Conservation (phyloP, 2,329 filamentous ascomycete species). For the Pseudogymnoascus sp. region DNA sequence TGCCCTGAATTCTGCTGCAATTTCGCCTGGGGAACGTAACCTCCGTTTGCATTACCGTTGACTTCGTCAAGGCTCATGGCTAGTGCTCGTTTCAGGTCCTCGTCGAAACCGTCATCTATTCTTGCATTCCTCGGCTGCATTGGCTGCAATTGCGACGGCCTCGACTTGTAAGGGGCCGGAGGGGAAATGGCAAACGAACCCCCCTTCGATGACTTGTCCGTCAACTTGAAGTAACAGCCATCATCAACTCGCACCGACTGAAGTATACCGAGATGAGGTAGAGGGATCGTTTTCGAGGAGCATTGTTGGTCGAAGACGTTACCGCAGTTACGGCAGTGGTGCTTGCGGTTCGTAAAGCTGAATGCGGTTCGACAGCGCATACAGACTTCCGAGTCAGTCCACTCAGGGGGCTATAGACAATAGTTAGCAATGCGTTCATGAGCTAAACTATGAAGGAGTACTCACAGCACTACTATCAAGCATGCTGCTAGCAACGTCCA, state of each 20-base stretch:
- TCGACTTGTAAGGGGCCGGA: conserved; percentile 49
- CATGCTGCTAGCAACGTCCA: conserved; percentile 90
- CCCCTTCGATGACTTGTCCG: conserved; percentile 56
- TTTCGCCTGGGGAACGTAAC: conserved; percentile 61
- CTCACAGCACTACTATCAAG: conserved; percentile 89
- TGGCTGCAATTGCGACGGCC: conserved; percentile 34
- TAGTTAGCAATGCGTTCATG: conserved; percentile 4
- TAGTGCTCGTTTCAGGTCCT: conserved; percentile 84
- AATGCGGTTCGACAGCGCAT: conserved; percentile 96
- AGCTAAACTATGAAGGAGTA: conserved; percentile 17
- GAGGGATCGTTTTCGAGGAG: conserved; percentile 76
- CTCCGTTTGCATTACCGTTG: conserved; percentile 53
- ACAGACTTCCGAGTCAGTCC: conserved; percentile 95
- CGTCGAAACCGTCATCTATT: conserved; percentile 85
- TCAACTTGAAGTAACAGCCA: conserved; percentile 85
- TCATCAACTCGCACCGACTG: conserved; percentile 92
- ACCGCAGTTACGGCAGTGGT: conserved; percentile 96
- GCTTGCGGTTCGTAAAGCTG: conserved; percentile 96
- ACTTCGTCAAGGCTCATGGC: conserved; percentile 97
- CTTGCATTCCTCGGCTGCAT: conserved; percentile 90
- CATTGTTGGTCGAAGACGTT: conserved; percentile 96
- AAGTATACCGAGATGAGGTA: conserved; percentile 88
- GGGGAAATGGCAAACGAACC: conserved; percentile 35
- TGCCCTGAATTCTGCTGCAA: conserved; percentile 32
- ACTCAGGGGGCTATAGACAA: conserved; percentile 71